Percentiles rank a stretch among this genome's conserved stretches.
These are phyloP conservation scores for Podospora fimiseda DNA, from an alignment of 495 filamentous ascomycete species.

Conservation along the genomic window DNA sequence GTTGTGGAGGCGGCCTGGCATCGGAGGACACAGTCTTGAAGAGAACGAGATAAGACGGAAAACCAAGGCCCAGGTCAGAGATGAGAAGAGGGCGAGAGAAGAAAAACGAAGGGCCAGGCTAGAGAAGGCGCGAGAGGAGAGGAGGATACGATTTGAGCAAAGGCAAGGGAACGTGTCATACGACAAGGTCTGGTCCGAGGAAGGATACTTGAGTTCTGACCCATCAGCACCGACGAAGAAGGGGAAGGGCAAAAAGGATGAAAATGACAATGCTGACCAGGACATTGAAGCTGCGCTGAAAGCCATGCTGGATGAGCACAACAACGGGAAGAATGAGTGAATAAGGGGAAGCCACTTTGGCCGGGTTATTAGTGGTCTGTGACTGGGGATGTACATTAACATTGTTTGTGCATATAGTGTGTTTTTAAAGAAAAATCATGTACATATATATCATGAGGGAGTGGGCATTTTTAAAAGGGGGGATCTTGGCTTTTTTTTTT, in stretches of 20 bases:
- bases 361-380: neutral
- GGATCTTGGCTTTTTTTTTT: neutral
- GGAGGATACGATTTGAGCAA: neutral
- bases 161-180: neutral
- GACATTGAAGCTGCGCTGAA: neutral
- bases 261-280: neutral
- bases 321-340: neutral
- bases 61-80: neutral
- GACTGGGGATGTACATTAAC: neutral
- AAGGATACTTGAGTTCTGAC: too few species aligned
- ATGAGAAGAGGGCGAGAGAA: neutral
- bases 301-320: neutral
- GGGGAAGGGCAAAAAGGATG: neutral
- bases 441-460: neutral
- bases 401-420: neutral
- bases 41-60: neutral
- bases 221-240: too few species aligned
- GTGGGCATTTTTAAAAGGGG: too few species aligned
- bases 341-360: too few species aligned
- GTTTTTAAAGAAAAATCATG: too few species aligned
- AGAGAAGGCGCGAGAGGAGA: neutral
- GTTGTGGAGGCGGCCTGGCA: neutral
- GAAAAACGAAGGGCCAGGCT: neutral
- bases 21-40: neutral
- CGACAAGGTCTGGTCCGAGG: too few species aligned